phyloP scores from a whole-genome alignment of 306 rosid species.

The Quercus gilva region DNA sequence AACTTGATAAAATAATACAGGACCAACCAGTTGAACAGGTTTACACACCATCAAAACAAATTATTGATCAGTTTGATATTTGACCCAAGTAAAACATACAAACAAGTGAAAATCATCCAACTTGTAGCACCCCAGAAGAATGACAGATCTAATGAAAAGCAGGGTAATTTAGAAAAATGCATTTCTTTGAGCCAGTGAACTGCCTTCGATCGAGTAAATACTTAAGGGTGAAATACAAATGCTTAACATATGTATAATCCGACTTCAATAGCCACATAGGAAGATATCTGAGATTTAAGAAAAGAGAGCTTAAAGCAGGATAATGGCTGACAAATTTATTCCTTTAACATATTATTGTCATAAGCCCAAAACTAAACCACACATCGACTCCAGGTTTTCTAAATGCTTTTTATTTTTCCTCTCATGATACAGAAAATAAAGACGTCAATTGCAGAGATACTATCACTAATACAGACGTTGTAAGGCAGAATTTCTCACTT shows the following conservation, averaged over 20 bases:
- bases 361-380: background rate
- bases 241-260: background rate
- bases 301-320: background rate
- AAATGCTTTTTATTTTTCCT: background rate
- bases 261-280: background rate
- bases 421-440: background rate
- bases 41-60: constrained; percentile 5
- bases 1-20: background rate
- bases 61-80: constrained; percentile 8
- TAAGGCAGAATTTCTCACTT: background rate
- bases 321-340: background rate
- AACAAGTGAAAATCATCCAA: constrained; percentile 3
- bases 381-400: background rate
- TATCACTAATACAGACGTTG: background rate
- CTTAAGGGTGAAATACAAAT: background rate
- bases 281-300: background rate
- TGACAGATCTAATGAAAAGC: background rate
- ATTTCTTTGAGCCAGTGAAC: background rate
- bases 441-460: background rate
- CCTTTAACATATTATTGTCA: background rate
- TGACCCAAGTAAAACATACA: background rate
- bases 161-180: background rate
- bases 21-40: background rate
- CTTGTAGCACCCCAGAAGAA: background rate
- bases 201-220: background rate